Percentiles rank a stretch among this genome's conserved stretches.
These are phyloP conservation scores for Malus hybrid DNA, from an alignment of 331 rosid species.

Conservation along the genomic window DNA sequence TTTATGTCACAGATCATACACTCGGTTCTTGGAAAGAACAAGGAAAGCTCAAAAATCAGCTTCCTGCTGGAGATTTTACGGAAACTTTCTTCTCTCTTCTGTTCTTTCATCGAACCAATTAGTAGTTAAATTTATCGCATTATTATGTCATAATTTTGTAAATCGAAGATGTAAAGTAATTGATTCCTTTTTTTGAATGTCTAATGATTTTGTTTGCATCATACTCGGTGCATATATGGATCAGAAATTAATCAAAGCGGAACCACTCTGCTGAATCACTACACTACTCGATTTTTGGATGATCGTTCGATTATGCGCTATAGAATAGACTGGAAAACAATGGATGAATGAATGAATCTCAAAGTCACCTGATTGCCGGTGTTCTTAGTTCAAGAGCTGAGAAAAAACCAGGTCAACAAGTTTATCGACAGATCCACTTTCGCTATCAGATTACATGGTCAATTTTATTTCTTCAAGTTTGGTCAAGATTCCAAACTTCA, in stretches of 20 bases:
- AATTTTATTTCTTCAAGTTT: not conserved
- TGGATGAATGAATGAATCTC: not conserved
- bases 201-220: not conserved
- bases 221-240: not conserved
- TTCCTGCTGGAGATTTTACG: not conserved
- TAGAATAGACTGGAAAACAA: not conserved
- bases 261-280: not conserved
- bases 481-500: conserved; percentile 9
- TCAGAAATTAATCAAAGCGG: not conserved
- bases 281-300: not conserved
- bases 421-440: not conserved
- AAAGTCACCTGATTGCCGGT: not conserved
- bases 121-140: not conserved
- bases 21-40: not conserved
- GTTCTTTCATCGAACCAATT: not conserved
- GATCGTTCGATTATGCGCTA: not conserved
- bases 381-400: not conserved
- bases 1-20: not conserved
- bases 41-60: not conserved
- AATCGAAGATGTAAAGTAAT: not conserved
- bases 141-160: not conserved
- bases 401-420: too few relatives aligned
- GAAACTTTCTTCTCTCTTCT: not conserved
- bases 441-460: not conserved
- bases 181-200: not conserved